These are phyloP conservation scores for Kwoniella pini DNA, from an alignment of 768 basidiomycete genomes.

Conservation along the genomic window DNA sequence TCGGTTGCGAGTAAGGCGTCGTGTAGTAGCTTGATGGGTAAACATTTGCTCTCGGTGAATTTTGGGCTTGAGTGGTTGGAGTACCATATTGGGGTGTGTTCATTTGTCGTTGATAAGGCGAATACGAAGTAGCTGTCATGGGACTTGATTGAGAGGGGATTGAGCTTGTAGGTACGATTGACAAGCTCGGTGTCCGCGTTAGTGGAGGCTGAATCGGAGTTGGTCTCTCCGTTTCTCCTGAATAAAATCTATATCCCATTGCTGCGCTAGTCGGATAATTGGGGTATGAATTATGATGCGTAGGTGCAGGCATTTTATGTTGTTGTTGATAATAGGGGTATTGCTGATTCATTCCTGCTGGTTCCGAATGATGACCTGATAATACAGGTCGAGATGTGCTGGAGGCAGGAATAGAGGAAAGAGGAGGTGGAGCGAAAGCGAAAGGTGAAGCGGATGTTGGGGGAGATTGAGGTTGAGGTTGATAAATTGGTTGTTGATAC, in stretches of 20 bases:
- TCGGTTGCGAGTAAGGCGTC: conserved; percentile 26
- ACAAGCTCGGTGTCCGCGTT: conserved; percentile 27
- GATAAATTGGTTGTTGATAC: conserved; percentile 11
- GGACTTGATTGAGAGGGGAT: conserved; percentile 23
- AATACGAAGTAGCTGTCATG: conserved; percentile 9
- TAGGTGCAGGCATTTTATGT: conserved; percentile 12
- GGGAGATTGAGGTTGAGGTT: conserved; percentile 25
- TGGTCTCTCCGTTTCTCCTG: conserved; percentile 26
- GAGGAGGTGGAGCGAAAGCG: conserved; percentile 48
- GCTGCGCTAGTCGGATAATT: conserved; percentile 27
- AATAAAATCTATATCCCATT: conserved; percentile 42
- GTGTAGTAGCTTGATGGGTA: conserved; percentile 30
- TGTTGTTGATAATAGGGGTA: conserved; percentile 24
- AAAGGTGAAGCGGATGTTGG: conserved; percentile 43
- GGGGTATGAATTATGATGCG: conserved; percentile 28
- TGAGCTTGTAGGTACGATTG: conserved; percentile 11
- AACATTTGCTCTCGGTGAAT: conserved; percentile 20
- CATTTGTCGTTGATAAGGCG: conserved; percentile 21
- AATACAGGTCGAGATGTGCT: conserved; percentile 28
- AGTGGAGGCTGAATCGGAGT: conserved; percentile 15
- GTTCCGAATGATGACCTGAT: conserved; percentile 31
- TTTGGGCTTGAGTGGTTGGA: conserved; percentile 17
- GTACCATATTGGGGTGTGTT: conserved; percentile 12
- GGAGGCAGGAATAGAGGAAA: conserved; percentile 24
- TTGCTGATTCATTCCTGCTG: conserved; percentile 17